Conservation (phyloP, 176 grass and related monocot genomes). For the Rhynchospora breviuscula region DNA sequence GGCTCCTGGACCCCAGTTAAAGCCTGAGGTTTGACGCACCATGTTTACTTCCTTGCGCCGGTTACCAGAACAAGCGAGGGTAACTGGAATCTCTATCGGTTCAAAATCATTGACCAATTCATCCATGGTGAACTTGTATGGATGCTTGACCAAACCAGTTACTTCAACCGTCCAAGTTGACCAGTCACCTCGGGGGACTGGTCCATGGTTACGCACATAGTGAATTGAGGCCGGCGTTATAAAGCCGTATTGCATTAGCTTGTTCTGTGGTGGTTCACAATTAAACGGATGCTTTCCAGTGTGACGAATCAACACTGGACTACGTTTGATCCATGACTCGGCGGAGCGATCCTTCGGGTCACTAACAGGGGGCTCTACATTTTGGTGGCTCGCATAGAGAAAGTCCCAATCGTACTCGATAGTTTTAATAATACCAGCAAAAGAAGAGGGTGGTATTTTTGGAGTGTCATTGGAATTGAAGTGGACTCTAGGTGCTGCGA, state of each 20-base stretch:
- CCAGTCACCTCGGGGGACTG: slow-evolving; percentile 48
- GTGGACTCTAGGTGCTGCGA: neutral
- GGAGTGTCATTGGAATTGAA: neutral
- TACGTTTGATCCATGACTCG: slow-evolving; percentile 46
- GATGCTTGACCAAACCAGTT: slow-evolving; percentile 45
- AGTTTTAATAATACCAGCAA: neutral
- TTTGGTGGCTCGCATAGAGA: slow-evolving; percentile 7
- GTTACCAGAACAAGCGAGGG: slow-evolving; percentile 54
- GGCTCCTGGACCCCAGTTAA: slow-evolving; percentile 65
- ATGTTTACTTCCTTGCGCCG: slow-evolving; percentile 77
- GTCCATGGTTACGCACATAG: slow-evolving; percentile 59
- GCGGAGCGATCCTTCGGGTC: slow-evolving; percentile 51
- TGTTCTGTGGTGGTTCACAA: slow-evolving; percentile 40
- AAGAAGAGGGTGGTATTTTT: neutral
- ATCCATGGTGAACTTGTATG: slow-evolving; percentile 46
- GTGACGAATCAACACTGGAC: slow-evolving; percentile 42
- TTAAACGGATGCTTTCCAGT: slow-evolving; percentile 73
- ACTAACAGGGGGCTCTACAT: slow-evolving; percentile 23
- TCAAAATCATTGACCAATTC: slow-evolving; percentile 34
- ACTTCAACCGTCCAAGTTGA: slow-evolving; percentile 50
- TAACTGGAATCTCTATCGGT: slow-evolving; percentile 44
- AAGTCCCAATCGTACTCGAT: slow-evolving; percentile 27
- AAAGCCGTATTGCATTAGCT: slow-evolving; percentile 41
- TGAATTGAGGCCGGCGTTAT: slow-evolving; percentile 40
- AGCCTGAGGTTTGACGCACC: slow-evolving; percentile 41